Conservation (phyloP, 2,329 filamentous ascomycete genomes). For the Neofusicoccum cordaticola region DNA sequence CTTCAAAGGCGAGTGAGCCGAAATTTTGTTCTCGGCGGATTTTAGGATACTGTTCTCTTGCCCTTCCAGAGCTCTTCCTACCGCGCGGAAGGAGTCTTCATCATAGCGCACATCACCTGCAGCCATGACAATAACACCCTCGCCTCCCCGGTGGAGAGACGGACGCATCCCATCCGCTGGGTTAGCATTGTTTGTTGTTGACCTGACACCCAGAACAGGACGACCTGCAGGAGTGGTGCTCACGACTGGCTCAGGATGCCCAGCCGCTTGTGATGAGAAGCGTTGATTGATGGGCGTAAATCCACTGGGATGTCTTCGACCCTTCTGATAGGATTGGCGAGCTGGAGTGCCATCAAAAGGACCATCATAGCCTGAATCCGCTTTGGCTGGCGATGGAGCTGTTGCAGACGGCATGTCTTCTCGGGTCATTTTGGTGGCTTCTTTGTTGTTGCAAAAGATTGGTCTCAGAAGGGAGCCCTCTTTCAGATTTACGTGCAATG, state of each 20-base stretch:
- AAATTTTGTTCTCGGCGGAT: background rate
- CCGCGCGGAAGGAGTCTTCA: background rate
- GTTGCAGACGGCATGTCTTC: background rate
- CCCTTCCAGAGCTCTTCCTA: background rate
- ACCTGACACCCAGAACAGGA: background rate
- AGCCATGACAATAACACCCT: background rate
- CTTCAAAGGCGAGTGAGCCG: background rate
- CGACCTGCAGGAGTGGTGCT: slow-evolving; percentile 7
- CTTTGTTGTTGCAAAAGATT: background rate
- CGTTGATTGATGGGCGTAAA: slow-evolving; percentile 6
- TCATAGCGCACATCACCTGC: background rate
- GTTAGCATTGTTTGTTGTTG: background rate
- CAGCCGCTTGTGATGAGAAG: background rate
- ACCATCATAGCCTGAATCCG: background rate
- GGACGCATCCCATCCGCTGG: background rate
- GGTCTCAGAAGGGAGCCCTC: background rate
- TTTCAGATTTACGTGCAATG: background rate
- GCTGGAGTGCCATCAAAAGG: background rate
- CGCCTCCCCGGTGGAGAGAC: background rate
- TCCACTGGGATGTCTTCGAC: background rate
- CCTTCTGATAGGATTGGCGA: background rate
- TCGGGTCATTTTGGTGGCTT: background rate
- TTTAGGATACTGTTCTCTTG: background rate
- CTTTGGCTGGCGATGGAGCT: background rate
- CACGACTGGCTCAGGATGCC: background rate